Conservation (phyloP, 345 rosid genomes). For the Leavenworthia alabamica region DNA sequence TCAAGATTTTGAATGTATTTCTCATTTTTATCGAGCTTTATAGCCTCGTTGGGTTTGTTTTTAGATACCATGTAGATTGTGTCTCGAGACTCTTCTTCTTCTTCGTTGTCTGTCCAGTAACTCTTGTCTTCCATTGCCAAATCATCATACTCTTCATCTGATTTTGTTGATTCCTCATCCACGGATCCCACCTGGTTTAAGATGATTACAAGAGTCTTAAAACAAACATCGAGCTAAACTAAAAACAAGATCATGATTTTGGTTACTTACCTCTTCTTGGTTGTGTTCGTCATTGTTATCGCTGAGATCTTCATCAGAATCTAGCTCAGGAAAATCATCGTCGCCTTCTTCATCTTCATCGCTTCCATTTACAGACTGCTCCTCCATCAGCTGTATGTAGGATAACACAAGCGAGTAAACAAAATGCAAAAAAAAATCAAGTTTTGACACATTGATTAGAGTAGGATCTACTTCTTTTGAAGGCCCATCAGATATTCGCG, state of each 20-base stretch:
- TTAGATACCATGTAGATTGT: constrained; percentile 21
- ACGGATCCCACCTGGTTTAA: constrained; percentile 71
- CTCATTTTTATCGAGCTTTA: constrained; percentile 26
- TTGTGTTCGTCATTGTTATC: constrained; percentile 42
- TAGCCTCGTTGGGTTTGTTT: constrained; percentile 16
- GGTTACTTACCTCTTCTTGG: constrained; percentile 84
- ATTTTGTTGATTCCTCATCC: constrained; percentile 85
- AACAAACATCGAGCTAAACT: background rate
- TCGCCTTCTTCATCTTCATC: constrained; percentile 70
- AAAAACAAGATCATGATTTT: background rate
- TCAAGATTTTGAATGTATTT: constrained; percentile 56
- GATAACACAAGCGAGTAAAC: background rate
- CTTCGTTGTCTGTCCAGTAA: constrained; percentile 50
- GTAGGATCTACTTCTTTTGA: constrained; percentile 64
- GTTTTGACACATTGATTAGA: background rate
- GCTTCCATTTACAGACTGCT: constrained; percentile 82
- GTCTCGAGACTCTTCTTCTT: constrained; percentile 41
- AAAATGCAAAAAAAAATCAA: background rate
- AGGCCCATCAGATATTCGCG: constrained; percentile 69
- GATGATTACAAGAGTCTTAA: background rate
- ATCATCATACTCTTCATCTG: constrained; percentile 95
- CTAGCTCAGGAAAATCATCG: constrained; percentile 61
- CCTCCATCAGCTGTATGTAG: constrained; percentile 64
- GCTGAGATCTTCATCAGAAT: constrained; percentile 79
- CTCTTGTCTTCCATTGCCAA: constrained; percentile 83